A percentile compares a stretch with the other conserved stretches of the same genome.
phyloP scores from a whole-genome alignment of 495 filamentous ascomycete species.

The Aspergillus ostianus region DNA sequence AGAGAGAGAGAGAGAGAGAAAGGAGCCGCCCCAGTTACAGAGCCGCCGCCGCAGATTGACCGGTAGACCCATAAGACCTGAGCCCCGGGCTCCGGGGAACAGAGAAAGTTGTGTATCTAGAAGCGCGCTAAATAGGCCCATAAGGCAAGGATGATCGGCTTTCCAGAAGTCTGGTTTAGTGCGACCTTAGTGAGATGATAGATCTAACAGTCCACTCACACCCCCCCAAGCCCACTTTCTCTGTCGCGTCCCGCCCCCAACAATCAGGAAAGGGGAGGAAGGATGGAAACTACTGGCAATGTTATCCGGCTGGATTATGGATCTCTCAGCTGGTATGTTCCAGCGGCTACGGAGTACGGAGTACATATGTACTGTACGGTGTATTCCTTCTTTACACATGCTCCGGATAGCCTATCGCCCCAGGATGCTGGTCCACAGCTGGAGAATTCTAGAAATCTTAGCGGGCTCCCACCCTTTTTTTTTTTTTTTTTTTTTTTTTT shows the following conservation, averaged over 20 bases:
- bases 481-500: not conserved
- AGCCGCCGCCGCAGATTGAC: constrained; percentile 28
- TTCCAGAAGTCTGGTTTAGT: constrained; percentile 44
- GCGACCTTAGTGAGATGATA: constrained; percentile 44
- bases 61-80: constrained; percentile 35
- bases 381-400: not conserved
- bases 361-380: not conserved
- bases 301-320: not conserved
- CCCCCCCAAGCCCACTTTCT: constrained; percentile 19
- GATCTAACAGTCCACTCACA: constrained; percentile 33
- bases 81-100: constrained; percentile 43
- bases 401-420: not conserved
- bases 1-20: constrained; percentile 6
- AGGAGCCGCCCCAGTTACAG: constrained; percentile 19
- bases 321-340: not conserved
- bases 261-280: constrained; percentile 8
- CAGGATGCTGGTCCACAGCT: constrained; percentile 2
- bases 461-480: not conserved
- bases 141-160: constrained; percentile 41
- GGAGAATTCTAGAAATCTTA: constrained; percentile 12
- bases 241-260: constrained; percentile 15
- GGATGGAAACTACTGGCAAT: not conserved
- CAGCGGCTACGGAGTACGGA: no score
- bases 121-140: constrained; percentile 37
- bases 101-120: constrained; percentile 27